Evolutionary conservation across 495 filamentous ascomycete genomes (phyloP).

Genomic region (Penicillium ochrochloron): DNA sequence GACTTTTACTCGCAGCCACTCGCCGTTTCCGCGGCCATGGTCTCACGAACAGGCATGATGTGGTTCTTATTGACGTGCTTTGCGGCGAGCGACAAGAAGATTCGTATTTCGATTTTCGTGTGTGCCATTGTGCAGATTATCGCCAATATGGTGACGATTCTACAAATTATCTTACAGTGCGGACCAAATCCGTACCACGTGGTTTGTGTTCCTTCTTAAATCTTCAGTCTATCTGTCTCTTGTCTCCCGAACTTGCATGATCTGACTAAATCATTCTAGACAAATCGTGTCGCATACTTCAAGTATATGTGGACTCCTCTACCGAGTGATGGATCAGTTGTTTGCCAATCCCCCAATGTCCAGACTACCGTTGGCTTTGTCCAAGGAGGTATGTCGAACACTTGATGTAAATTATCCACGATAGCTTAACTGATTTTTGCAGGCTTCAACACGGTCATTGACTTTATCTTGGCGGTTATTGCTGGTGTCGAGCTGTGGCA

Average conservation of each 20-base stretch:
- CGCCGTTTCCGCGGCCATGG: constrained; percentile 52
- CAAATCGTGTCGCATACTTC: constrained; percentile 40
- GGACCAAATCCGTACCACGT: constrained; percentile 41
- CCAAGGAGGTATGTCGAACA: constrained; percentile 34
- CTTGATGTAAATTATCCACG: background rate
- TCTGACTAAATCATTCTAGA: constrained; percentile 24
- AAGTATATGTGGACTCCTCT: constrained; percentile 49
- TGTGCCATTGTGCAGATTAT: constrained; percentile 42
- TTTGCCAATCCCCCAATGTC: constrained; percentile 39
- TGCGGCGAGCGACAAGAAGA: constrained; percentile 34
- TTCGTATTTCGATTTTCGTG: constrained; percentile 34
- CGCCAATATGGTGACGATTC: constrained; percentile 39
- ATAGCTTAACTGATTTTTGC: background rate
- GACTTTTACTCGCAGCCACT: constrained; percentile 42
- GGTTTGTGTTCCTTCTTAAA: constrained; percentile 26
- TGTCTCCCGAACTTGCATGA: background rate
- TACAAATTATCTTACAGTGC: constrained; percentile 45
- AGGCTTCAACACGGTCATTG: constrained; percentile 44
- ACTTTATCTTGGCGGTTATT: constrained; percentile 36
- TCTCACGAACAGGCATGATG: constrained; percentile 47
- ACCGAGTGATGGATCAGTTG: constrained; percentile 39
- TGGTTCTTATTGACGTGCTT: constrained; percentile 46
- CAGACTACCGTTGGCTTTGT: constrained; percentile 44
- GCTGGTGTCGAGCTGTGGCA: constrained; percentile 46
- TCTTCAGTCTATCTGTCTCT: background rate